Evolutionary conservation across 2,329 filamentous ascomycete species (phyloP), one percentile per base, ranked within the genome.

Genomic region (Monilinia fructicola): DNA sequence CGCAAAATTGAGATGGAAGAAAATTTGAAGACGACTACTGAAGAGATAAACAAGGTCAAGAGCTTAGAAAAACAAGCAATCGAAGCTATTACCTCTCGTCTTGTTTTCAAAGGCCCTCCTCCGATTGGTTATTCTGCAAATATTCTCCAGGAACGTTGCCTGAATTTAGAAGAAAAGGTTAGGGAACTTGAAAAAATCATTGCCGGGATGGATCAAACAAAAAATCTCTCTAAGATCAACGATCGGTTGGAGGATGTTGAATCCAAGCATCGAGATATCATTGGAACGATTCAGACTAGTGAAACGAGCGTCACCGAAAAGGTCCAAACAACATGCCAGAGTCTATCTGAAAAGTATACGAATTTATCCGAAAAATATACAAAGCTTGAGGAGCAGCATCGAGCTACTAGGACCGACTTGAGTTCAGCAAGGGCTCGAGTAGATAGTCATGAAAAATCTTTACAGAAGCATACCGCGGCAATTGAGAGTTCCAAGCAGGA

Each of bases 31-130:
- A 40, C 5, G 38, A n/a, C 44, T 5, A 31, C 50, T 6, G 46
- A 61, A 50, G n/a, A 61, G 44, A 46, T 61, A 6, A 31, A 50
- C n/a, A 61, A 50, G n/a, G 28, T 31, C 31, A 50, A 38, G 58
- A 14, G 12, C 5, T 38, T 50, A 48, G 28, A 50, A 35, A 50
- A 23, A 50, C 44, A 61, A 12, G 44, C 44, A 50, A 42, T 42
- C 14, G n/a, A 50, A 26, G 46, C 9, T 16, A 38, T 61, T 61
- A 42, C 28, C 18, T 61, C 58, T 61, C 14, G 2, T 12, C 12
- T 61, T 10, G 35, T 38, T 31, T 26, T 50, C n/a, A 61, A 61
- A 61, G 14, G 4, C 4, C 10, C n/a, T 38, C n/a, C 58, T 26
- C 26, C 46, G 3, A 6, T n/a, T 5, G 44, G 38, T 11, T 11